Percentiles rank a stretch among this genome's conserved stretches.
Evolutionary conservation across 2,329 filamentous ascomycete genomes (phyloP).

Genomic region (Aspergillus aculeatinus): DNA sequence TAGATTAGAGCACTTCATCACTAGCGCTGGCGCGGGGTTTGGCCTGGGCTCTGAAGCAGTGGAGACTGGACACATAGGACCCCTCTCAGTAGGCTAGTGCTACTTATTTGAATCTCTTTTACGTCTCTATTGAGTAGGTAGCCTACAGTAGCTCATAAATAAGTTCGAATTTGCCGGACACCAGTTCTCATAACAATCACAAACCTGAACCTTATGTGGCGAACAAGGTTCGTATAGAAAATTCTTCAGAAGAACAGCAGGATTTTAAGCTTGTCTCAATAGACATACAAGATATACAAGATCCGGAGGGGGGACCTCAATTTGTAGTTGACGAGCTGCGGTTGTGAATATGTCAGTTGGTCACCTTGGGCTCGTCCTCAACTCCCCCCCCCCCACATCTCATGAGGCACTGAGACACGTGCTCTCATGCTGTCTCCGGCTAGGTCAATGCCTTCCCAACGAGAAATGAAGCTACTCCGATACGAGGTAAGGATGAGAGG

Average conservation of each 20-base stretch:
- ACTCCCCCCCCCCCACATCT: background rate
- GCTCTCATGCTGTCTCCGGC: background rate
- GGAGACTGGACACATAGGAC: background rate
- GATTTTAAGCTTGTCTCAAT: background rate
- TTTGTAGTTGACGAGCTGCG: background rate
- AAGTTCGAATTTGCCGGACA: too few species aligned
- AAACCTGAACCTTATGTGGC: background rate
- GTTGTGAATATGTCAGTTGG: background rate
- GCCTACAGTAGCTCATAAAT: too few species aligned
- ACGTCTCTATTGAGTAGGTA: too few species aligned
- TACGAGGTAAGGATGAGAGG: background rate
- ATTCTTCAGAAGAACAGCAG: background rate
- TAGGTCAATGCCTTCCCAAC: background rate
- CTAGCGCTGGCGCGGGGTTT: background rate
- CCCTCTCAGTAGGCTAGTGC: too few species aligned
- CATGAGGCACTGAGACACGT: background rate
- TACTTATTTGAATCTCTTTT: too few species aligned
- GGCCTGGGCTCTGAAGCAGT: background rate
- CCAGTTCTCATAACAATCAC: too few species aligned
- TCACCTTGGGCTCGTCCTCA: background rate
- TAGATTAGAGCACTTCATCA: background rate
- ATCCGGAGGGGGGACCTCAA: background rate
- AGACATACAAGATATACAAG: background rate
- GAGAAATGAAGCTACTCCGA: background rate
- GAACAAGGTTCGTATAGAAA: background rate